Conservation (phyloP, 768 basidiomycete genomes). For the Podaxis sp. region DNA sequence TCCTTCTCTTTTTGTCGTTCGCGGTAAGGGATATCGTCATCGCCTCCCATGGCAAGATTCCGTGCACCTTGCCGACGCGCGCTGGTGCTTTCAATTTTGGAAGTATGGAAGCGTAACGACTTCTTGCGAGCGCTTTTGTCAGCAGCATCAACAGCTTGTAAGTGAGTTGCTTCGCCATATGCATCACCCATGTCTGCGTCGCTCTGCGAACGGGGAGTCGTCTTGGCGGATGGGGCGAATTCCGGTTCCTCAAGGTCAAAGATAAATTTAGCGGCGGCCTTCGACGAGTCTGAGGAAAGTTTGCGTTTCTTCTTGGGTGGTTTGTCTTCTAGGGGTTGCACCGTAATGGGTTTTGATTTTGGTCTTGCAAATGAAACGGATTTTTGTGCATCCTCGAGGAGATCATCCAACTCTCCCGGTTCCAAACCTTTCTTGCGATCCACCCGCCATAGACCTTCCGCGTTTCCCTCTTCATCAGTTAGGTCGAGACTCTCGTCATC, state of each 20-base stretch:
- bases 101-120: conserved; percentile 89
- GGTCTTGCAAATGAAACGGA: conserved; percentile 21
- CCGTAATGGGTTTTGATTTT: conserved; percentile 19
- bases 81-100: conserved; percentile 82
- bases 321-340: background rate
- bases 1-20: conserved; percentile 70
- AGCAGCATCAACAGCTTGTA: conserved; percentile 69
- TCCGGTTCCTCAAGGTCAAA: conserved; percentile 85
- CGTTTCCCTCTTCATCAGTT: conserved; percentile 28
- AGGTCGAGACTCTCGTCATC: conserved; percentile 30
- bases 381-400: conserved; percentile 52
- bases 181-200: conserved; percentile 42
- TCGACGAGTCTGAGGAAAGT: conserved; percentile 36
- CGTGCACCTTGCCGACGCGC: conserved; percentile 76
- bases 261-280: conserved; percentile 33
- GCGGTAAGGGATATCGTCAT: conserved; percentile 92
- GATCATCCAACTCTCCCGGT: conserved; percentile 50
- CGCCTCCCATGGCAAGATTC: conserved; percentile 73
- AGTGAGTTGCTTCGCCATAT: conserved; percentile 73
- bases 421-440: conserved; percentile 39
- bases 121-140: conserved; percentile 85
- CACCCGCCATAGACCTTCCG: conserved; percentile 43
- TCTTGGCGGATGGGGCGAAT: conserved; percentile 47
- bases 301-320: conserved; percentile 69
- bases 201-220: conserved; percentile 25